These are phyloP conservation scores for Papiliotrema nemorosa DNA, from an alignment of 1,284 basidiomycete species.

Conservation along the genomic window DNA sequence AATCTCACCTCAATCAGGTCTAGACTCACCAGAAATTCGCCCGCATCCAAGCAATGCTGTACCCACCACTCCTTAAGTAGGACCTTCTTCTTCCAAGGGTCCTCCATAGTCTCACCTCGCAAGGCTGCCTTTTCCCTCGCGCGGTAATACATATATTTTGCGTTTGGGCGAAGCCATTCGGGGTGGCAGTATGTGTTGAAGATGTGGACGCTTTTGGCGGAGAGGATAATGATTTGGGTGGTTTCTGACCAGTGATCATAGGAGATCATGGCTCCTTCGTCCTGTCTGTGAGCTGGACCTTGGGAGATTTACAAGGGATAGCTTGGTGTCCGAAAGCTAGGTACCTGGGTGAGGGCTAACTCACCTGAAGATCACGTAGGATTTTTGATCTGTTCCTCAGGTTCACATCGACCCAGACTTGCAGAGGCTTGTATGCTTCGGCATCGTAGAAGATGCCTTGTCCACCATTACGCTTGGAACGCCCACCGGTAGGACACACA, in stretches of 20 bases:
- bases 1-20: no score
- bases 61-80: conserved; percentile 24
- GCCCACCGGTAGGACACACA: conserved; percentile 1
- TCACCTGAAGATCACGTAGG: conserved; percentile 9
- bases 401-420: conserved; percentile 2
- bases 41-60: conserved; percentile 12
- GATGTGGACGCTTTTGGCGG: conserved; percentile 14
- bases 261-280: conserved; percentile 23
- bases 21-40: conserved; percentile 16
- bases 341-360: neutral
- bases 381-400: neutral
- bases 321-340: neutral
- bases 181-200: conserved; percentile 35
- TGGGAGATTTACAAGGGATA: no score
- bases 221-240: conserved; percentile 22
- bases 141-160: neutral
- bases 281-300: conserved; percentile 5
- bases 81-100: conserved; percentile 24
- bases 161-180: conserved; percentile 12
- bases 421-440: neutral
- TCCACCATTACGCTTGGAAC: neutral
- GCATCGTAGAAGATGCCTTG: conserved; percentile 3
- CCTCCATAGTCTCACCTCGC: neutral
- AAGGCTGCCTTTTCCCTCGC: neutral
- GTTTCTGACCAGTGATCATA: conserved; percentile 9